A percentile compares a stretch with the other conserved stretches of the same genome.
Conservation (phyloP, 257 asterid species). For the Ilex aquifolium region DNA sequence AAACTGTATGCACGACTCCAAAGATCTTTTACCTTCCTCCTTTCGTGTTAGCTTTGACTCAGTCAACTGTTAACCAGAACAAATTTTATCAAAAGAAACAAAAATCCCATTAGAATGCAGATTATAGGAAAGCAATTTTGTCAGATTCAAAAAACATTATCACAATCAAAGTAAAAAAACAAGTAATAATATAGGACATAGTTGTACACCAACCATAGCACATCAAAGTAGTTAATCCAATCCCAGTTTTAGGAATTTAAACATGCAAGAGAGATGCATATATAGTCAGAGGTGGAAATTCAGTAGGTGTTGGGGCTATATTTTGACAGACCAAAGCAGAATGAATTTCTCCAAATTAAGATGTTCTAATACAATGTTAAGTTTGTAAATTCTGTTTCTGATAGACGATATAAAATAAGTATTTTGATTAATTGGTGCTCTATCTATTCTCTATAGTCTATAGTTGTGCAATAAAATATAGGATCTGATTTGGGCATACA, state of each 20-base stretch:
- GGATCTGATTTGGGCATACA: not conserved
- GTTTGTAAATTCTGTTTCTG: too few species aligned
- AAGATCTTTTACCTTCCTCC: slow-evolving; percentile 65
- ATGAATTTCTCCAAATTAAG: not conserved
- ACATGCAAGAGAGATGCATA: not conserved
- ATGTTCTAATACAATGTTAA: not conserved
- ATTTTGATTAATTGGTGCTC: too few species aligned
- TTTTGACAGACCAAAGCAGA: not conserved
- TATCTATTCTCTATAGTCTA: too few species aligned
- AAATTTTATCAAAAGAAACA: not conserved
- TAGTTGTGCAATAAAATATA: not conserved
- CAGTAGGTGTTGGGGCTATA: too few species aligned
- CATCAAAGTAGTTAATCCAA: not conserved
- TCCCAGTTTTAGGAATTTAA: not conserved
- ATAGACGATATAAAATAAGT: too few species aligned
- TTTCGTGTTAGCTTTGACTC: slow-evolving; percentile 59
- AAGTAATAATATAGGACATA: not conserved
- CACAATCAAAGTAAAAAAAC: not conserved
- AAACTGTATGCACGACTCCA: not conserved
- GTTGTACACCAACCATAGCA: not conserved
- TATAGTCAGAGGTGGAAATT: too few species aligned
- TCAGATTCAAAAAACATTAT: too few species aligned
- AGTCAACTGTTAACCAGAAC: slow-evolving; percentile 34
- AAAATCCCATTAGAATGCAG: not conserved
- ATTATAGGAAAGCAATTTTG: too few species aligned